A percentile compares a stretch with the other conserved stretches of the same genome.
phyloP scores from a whole-genome alignment of 768 basidiomycete species.

The Xanthoconium stramineum region DNA sequence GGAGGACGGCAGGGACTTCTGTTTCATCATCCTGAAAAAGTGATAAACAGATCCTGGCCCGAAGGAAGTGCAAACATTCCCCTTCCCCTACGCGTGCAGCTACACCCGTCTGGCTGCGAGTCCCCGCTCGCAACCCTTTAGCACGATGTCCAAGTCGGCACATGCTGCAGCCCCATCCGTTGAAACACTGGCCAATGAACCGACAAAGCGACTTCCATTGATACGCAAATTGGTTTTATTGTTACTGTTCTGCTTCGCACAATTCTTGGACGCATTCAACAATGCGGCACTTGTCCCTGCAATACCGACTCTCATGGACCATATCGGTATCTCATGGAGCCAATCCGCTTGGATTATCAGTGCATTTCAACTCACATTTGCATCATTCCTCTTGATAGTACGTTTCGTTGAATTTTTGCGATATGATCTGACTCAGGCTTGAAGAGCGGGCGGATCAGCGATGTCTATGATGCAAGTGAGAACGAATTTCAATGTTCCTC shows the following conservation, averaged over 20 bases:
- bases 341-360: conserved; percentile 38
- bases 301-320: conserved; percentile 33
- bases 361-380: conserved; percentile 47
- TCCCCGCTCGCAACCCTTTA: neutral
- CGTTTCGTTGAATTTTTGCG: neutral
- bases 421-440: conserved; percentile 9
- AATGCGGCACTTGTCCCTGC: conserved; percentile 40
- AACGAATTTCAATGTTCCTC: conserved; percentile 10
- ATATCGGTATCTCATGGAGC: conserved; percentile 7
- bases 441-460: conserved; percentile 27
- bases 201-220: conserved; percentile 16
- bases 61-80: neutral
- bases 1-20: neutral
- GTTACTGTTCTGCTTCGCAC: conserved; percentile 37
- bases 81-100: neutral
- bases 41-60: neutral
- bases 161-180: neutral
- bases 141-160: conserved; percentile 12
- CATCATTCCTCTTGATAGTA: conserved; percentile 35
- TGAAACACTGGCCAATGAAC: conserved; percentile 1
- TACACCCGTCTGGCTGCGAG: neutral
- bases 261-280: conserved; percentile 44
- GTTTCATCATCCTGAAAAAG: neutral
- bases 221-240: conserved; percentile 32
- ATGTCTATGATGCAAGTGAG: conserved; percentile 33